Conservation (phyloP, 2,329 filamentous ascomycete genomes). For the Arthroderma sp. region DNA sequence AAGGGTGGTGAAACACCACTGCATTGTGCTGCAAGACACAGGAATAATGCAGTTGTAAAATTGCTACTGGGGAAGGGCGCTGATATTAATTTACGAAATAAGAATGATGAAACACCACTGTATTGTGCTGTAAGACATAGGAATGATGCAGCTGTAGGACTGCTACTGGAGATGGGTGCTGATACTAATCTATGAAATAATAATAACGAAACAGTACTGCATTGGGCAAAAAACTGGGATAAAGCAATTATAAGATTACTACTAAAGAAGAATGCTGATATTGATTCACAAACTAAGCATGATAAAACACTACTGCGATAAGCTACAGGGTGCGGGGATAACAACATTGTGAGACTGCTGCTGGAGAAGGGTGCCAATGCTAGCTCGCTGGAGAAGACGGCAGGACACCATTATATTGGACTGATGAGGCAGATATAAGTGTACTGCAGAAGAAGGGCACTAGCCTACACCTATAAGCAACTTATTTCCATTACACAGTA, state of each 20-base stretch:
- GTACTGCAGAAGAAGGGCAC: no score
- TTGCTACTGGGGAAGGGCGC: neutral
- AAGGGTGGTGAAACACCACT: neutral
- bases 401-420: neutral
- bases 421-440: no score
- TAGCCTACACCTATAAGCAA: no score
- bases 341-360: neutral
- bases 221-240: no score
- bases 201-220: neutral
- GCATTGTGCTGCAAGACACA: no score
- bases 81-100: neutral
- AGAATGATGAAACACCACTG: neutral
- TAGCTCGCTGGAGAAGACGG: neutral
- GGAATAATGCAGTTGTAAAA: no score
- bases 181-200: no score
- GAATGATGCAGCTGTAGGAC: no score
- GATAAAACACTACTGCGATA: neutral
- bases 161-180: neutral
- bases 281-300: neutral
- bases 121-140: no score
- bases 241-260: neutral
- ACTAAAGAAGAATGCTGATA: neutral
- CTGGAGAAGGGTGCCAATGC: neutral
- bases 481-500: no score
- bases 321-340: no score